A percentile compares a stretch with the other conserved stretches of the same genome.
Evolutionary conservation across 495 filamentous ascomycete species (phyloP).

Genomic region (Aspergillus affinis): DNA sequence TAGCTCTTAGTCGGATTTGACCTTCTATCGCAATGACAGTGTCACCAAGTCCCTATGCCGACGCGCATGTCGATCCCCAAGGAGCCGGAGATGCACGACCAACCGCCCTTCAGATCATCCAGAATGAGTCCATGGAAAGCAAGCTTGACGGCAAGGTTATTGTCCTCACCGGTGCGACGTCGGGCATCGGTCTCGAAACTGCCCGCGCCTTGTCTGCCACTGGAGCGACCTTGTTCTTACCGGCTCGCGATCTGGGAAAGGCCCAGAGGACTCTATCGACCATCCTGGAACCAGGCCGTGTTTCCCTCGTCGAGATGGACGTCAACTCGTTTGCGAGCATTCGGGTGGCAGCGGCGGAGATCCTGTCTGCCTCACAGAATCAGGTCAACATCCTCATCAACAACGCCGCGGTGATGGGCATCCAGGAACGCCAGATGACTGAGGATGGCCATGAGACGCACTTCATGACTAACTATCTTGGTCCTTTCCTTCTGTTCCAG

Average conservation of each 20-base stretch:
- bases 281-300: background rate
- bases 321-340: background rate
- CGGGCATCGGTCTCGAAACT: background rate
- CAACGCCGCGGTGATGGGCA: slow-evolving; percentile 41
- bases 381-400: slow-evolving; percentile 3
- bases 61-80: slow-evolving; percentile 37
- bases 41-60: slow-evolving; percentile 30
- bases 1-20: too few species aligned
- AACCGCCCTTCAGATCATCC: slow-evolving; percentile 53
- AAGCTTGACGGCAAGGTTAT: slow-evolving; percentile 19
- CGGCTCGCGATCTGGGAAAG: slow-evolving; percentile 1
- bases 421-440: slow-evolving; percentile 35
- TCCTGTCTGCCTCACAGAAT: background rate
- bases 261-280: background rate
- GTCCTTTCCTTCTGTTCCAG: slow-evolving; percentile 52
- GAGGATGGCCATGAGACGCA: slow-evolving; percentile 49
- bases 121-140: slow-evolving; percentile 45
- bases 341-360: background rate
- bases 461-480: slow-evolving; percentile 50
- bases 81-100: slow-evolving; percentile 56
- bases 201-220: background rate
- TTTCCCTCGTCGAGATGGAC: too few species aligned
- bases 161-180: slow-evolving; percentile 1
- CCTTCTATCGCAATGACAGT: too few species aligned
- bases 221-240: background rate